phyloP scores from a whole-genome alignment of 768 basidiomycete genomes.

The Kwoniella sp. region DNA sequence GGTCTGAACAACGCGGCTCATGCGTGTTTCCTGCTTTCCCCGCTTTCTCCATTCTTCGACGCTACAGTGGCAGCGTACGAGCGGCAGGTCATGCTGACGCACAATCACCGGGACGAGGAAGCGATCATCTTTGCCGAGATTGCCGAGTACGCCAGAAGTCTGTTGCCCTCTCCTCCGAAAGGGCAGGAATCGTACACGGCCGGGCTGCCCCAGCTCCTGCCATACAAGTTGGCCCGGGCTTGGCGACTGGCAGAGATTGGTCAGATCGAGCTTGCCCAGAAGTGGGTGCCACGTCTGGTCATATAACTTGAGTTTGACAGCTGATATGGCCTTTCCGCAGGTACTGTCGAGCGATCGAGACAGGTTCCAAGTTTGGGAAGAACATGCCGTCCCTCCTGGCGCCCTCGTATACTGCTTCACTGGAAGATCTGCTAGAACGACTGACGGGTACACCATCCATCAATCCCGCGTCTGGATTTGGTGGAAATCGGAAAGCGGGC shows the following conservation, averaged over 20 bases:
- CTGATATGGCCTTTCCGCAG: conserved; percentile 53
- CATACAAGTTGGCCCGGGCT: conserved; percentile 79
- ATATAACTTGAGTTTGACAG: neutral
- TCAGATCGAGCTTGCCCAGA: conserved; percentile 67
- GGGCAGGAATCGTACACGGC: conserved; percentile 73
- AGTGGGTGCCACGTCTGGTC: conserved; percentile 54
- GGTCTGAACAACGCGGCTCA: conserved; percentile 82
- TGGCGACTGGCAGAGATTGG: conserved; percentile 73
- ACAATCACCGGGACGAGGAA: conserved; percentile 53
- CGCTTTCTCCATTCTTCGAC: conserved; percentile 71
- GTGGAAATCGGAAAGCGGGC: conserved; percentile 50
- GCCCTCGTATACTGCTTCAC: conserved; percentile 63
- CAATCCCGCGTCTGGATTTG: conserved; percentile 53
- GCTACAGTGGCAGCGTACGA: conserved; percentile 66
- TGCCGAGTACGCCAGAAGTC: conserved; percentile 79
- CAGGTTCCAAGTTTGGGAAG: conserved; percentile 55
- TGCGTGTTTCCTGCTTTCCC: conserved; percentile 84
- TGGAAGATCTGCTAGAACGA: conserved; percentile 74
- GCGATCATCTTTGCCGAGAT: conserved; percentile 82
- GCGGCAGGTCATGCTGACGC: conserved; percentile 64
- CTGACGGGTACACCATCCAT: conserved; percentile 58
- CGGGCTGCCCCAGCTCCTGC: conserved; percentile 80
- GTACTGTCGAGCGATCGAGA: conserved; percentile 83
- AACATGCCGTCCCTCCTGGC: conserved; percentile 61
- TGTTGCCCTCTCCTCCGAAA: conserved; percentile 66